Evolutionary conservation across 805 yeast genomes (phyloP).

Genomic region (Zygoascus ofunaensis): DNA sequence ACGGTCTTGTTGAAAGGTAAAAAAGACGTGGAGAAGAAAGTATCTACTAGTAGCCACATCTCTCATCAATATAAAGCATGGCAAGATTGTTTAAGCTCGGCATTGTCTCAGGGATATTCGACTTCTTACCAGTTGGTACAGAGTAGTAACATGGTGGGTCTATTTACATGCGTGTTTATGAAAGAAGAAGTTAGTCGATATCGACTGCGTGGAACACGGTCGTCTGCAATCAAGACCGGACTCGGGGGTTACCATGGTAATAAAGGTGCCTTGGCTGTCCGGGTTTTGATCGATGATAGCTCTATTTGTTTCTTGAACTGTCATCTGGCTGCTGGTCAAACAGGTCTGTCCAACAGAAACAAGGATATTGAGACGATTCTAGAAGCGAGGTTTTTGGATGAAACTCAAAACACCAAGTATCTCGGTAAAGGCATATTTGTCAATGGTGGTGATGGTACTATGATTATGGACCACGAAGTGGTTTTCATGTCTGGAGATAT

Average conservation of each 20-base stretch:
- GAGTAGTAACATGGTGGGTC: conserved; percentile 81
- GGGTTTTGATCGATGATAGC: conserved; percentile 57
- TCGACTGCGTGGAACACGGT: conserved; percentile 52
- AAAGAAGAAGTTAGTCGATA: conserved; percentile 40
- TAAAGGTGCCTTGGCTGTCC: conserved; percentile 69
- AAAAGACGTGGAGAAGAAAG: conserved; percentile 40
- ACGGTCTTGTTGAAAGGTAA: conserved; percentile 36
- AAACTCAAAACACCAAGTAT: conserved; percentile 11
- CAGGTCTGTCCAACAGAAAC: conserved; percentile 73
- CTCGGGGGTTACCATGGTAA: conserved; percentile 78
- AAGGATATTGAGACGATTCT: conserved; percentile 75
- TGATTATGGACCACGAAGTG: conserved; percentile 68
- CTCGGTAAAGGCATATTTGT: conserved; percentile 20
- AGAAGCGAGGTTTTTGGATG: conserved; percentile 23
- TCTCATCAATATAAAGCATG: conserved; percentile 26
- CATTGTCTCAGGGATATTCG: conserved; percentile 20
- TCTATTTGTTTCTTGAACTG: conserved; percentile 71
- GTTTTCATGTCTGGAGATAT: conserved; percentile 91
- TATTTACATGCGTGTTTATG: conserved; percentile 60
- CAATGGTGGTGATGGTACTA: conserved; percentile 36
- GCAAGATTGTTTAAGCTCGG: conserved; percentile 24
- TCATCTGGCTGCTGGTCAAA: conserved; percentile 90
- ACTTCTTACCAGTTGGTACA: conserved; percentile 48
- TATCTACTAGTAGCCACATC: conserved; percentile 26
- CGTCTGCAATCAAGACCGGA: conserved; percentile 81